Evolutionary conservation across 768 basidiomycete genomes (phyloP), one percentile per base, ranked within the genome.

Genomic region (Boletus fagicola): DNA sequence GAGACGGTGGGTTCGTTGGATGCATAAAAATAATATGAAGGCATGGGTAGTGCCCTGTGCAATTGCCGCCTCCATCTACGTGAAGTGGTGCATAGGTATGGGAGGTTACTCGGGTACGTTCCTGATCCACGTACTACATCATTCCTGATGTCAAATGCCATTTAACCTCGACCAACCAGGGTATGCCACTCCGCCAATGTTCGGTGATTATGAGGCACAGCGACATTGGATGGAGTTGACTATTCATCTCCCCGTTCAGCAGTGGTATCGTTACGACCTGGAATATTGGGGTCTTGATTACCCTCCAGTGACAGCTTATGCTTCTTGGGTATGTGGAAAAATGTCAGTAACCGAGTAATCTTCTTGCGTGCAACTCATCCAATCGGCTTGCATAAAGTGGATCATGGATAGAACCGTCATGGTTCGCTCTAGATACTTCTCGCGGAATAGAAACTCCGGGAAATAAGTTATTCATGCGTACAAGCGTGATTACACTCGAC

Each of bases 261-360:
- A 87, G 59, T 98, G 95, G 95, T 98, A 98, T 72, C 85, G 75
- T 1, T 91, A 94, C 70, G 91, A 96, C 66, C 77, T 91, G 31
- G 83, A 83, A 36, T 96, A 96, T 66, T 98, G 95, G 95, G 92
- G 92, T 0, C 78, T 98, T 50, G 95, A 98, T 72, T 98, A 98
- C 74, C 94, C 94, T 4, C 94, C 94, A 4, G 66, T 97, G 59
- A 97, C 94, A 3, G 95, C 92, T 3, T 96, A 95, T 66, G 78
- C 86, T 31, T 93, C 91, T 16, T 95, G 88, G 88, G 33, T 90
- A 49, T 93, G 87, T 68, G 92, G 92, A 8, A 70, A 80, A 47
- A 70, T 91, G 92, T 92, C 62, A 60, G 88, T 60, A 68, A 8
- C 66, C 71, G 31, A 72, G 67, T 58, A 40, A 11, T 20, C 15